Evolutionary conservation across 192 early-diverging fungal genomes (phyloP).

Genomic region (Cetraspora pellucida): DNA sequence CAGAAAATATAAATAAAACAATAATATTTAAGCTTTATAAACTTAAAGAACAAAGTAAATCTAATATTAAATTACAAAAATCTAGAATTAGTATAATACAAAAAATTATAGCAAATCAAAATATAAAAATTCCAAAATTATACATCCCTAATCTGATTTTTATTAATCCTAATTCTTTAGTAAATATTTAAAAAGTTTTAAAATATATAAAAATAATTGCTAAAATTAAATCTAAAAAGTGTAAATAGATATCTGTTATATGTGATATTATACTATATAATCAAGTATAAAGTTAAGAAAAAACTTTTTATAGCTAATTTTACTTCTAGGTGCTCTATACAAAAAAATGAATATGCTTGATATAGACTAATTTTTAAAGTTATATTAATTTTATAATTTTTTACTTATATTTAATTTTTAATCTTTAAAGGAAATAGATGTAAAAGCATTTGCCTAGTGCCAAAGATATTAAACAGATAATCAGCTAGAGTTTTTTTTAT

Average conservation of each 20-base stretch:
- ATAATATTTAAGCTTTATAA: background rate
- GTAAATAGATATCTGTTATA: background rate
- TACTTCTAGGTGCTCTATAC: background rate
- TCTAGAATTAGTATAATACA: conserved; percentile 8
- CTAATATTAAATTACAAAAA: background rate
- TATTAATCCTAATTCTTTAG: conserved; percentile 3
- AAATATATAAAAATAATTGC: background rate
- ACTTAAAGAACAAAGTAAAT: background rate
- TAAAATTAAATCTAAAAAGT: background rate
- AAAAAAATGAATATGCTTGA: conserved; percentile 10
- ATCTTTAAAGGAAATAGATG: background rate
- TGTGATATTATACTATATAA: conserved; percentile 11
- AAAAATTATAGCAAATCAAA: background rate
- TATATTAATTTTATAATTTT: background rate
- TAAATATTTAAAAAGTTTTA: conserved; percentile 12
- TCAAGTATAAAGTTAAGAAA: background rate
- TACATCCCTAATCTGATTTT: background rate
- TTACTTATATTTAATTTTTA: background rate
- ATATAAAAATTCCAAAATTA: background rate
- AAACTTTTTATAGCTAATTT: background rate
- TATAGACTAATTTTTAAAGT: background rate
- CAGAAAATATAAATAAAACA: background rate
- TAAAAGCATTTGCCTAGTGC: background rate
- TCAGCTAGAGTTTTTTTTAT: background rate
- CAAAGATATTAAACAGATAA: background rate